A percentile compares a stretch with the other conserved stretches of the same genome.
Evolutionary conservation across 306 rosid genomes (phyloP).

Genomic region (Hylodesmum podocarpum): DNA sequence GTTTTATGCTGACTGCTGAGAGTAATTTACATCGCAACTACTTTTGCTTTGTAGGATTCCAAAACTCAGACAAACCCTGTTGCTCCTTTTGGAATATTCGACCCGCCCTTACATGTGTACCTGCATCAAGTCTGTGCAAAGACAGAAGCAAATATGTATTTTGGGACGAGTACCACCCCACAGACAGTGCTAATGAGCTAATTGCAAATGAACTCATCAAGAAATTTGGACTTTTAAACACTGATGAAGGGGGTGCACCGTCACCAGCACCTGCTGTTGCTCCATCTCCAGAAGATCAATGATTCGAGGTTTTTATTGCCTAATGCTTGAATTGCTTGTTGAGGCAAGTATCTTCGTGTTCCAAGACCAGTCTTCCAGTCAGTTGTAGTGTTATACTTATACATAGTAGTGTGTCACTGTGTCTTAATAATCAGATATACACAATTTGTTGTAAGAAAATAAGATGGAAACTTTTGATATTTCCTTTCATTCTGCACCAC

Average conservation of each 20-base stretch:
- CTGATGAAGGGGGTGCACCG: constrained; percentile 34
- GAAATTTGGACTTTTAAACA: constrained; percentile 55
- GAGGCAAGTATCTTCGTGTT: background rate
- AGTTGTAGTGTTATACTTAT: background rate
- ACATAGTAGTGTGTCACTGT: background rate
- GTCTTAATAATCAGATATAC: background rate
- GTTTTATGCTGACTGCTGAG: background rate
- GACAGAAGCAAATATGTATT: constrained; percentile 95
- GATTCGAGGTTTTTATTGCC: background rate
- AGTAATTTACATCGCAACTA: background rate
- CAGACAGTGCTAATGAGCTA: constrained; percentile 76
- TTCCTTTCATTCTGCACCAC: constrained; percentile 9
- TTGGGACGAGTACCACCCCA: constrained; percentile 98
- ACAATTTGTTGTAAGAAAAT: background rate
- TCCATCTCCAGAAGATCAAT: constrained; percentile 57
- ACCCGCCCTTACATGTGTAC: constrained; percentile 85
- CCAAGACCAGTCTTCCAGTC: background rate
- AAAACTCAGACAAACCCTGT: constrained; percentile 75
- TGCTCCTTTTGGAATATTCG: constrained; percentile 85
- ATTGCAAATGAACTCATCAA: constrained; percentile 86
- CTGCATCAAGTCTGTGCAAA: constrained; percentile 75
- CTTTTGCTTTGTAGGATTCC: constrained; percentile 57
- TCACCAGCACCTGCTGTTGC: constrained; percentile 42
- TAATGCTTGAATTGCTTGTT: background rate
- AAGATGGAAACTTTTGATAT: background rate